Conservation (phyloP, 2,329 filamentous ascomycete genomes). For the Botrytis aclada region DNA sequence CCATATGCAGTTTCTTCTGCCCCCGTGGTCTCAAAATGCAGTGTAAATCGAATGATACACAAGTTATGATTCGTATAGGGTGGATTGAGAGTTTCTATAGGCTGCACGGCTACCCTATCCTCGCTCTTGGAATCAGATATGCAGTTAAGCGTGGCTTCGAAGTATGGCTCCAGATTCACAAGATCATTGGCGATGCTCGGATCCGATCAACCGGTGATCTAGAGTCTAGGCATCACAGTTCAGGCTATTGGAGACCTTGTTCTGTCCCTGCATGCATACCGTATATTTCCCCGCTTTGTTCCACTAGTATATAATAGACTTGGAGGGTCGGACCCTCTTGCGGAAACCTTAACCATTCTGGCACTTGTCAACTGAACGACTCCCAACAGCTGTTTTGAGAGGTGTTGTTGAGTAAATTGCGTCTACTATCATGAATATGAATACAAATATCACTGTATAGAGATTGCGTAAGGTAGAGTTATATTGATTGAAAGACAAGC, state of each 20-base stretch:
- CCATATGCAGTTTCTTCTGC: not conserved
- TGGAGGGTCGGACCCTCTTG: too few relatives aligned
- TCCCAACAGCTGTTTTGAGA: not conserved
- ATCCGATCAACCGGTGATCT: not conserved
- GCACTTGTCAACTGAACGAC: not conserved
- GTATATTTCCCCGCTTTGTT: not conserved
- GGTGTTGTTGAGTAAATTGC: not conserved
- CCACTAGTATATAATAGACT: not conserved
- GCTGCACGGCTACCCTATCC: not conserved
- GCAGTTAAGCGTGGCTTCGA: not conserved
- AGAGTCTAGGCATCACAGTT: not conserved
- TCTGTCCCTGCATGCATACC: not conserved
- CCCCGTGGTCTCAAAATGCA: not conserved
- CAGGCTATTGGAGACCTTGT: not conserved
- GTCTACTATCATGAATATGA: not conserved
- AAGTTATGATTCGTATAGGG: not conserved
- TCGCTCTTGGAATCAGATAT: not conserved
- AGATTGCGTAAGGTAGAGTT: not conserved
- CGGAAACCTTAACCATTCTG: not conserved
- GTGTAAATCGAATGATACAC: not conserved
- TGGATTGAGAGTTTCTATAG: not conserved
- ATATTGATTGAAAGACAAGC: not conserved
- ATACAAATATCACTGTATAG: not conserved
- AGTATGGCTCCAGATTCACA: not conserved
- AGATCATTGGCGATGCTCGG: not conserved